These are phyloP conservation scores for Teratosphaeria nubilosa DNA, from an alignment of 2,329 filamentous ascomycete genomes.

Conservation along the genomic window DNA sequence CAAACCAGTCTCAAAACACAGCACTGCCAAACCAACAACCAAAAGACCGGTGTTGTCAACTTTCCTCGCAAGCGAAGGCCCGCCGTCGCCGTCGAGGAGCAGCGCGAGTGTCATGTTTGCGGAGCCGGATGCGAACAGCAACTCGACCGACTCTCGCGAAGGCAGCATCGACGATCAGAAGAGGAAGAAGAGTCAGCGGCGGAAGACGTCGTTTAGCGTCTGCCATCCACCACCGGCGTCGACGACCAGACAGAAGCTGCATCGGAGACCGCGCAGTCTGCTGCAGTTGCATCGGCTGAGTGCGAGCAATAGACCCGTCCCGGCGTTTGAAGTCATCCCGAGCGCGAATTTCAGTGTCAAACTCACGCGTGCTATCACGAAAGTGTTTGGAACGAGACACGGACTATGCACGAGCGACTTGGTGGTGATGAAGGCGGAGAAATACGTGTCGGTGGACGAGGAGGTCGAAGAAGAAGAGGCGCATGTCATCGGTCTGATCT, in stretches of 20 bases:
- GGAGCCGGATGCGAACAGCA: conserved; percentile 23
- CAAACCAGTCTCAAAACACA: not conserved
- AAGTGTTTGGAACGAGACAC: conserved; percentile 53
- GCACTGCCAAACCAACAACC: conserved; percentile 1
- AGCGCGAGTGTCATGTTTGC: conserved; percentile 22
- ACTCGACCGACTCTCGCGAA: conserved; percentile 20
- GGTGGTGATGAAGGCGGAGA: conserved; percentile 59
- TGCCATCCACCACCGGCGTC: conserved; percentile 55
- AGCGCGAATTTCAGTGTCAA: conserved; percentile 45
- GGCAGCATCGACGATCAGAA: conserved; percentile 21
- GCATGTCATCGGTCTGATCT: conserved; percentile 59
- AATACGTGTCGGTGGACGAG: conserved; percentile 42
- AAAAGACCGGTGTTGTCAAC: conserved; percentile 14
- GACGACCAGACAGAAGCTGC: conserved; percentile 49
- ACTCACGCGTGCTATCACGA: conserved; percentile 51
- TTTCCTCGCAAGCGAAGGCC: conserved; percentile 5
- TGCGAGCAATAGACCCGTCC: conserved; percentile 45
- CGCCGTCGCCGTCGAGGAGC: conserved; percentile 19
- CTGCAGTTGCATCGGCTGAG: conserved; percentile 63
- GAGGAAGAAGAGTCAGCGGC: conserved; percentile 26
- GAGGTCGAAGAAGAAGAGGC: conserved; percentile 44
- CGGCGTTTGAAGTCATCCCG: conserved; percentile 64
- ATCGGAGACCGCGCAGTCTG: conserved; percentile 57
- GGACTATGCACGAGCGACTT: conserved; percentile 59
- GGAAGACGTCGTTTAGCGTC: conserved; percentile 55